Percentiles rank a stretch among this genome's conserved stretches.
Evolutionary conservation across 2,329 filamentous ascomycete species (phyloP).

Genomic region (Microsporum ferrugineum): DNA sequence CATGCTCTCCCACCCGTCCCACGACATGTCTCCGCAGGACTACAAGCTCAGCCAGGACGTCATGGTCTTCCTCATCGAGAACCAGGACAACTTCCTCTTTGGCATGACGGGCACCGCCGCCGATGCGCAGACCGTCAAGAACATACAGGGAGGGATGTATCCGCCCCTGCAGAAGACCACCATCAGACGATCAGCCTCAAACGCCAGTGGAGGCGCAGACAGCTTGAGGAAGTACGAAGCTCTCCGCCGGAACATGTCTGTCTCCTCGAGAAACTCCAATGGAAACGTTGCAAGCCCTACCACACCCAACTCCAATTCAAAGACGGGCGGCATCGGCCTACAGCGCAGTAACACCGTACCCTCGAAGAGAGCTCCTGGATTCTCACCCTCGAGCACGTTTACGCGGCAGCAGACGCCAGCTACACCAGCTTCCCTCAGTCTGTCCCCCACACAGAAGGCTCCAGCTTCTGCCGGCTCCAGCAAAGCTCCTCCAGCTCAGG

Average conservation of each 20-base stretch:
- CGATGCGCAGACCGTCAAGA: constrained; percentile 63
- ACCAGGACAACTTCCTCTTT: constrained; percentile 95
- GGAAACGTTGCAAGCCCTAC: constrained; percentile 55
- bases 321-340: constrained; percentile 43
- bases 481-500: constrained; percentile 16
- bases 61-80: constrained; percentile 93
- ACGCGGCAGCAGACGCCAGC: constrained; percentile 14
- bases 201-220: constrained; percentile 76
- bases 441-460: constrained; percentile 19
- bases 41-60: constrained; percentile 95
- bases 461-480: constrained; percentile 23
- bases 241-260: constrained; percentile 75
- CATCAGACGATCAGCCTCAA: constrained; percentile 67
- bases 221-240: constrained; percentile 67
- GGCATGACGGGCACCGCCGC: constrained; percentile 98
- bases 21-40: constrained; percentile 91
- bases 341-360: constrained; percentile 84
- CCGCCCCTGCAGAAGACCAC: constrained; percentile 35
- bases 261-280: constrained; percentile 69
- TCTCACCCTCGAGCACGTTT: constrained; percentile 7
- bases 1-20: constrained; percentile 81
- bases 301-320: constrained; percentile 40
- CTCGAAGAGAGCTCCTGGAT: constrained; percentile 56
- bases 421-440: constrained; percentile 35
- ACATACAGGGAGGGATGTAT: constrained; percentile 52